Evolutionary conservation across 768 basidiomycete species (phyloP).

Genomic region (Clitopilus hobsonii): DNA sequence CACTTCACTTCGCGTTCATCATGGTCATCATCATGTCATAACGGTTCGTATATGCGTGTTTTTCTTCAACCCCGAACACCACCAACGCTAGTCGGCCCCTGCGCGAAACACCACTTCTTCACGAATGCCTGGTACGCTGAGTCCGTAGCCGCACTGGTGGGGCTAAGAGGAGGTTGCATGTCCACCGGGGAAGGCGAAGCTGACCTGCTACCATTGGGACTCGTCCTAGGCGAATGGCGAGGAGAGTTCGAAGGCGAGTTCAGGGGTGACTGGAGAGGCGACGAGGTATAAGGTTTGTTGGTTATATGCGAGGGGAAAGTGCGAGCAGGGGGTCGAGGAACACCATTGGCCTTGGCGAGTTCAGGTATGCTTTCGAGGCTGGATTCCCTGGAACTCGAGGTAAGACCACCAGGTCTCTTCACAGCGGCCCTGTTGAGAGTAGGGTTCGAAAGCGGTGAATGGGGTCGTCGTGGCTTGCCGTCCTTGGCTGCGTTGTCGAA

Average conservation of each 20-base stretch:
- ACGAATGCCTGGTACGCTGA: slow-evolving; percentile 57
- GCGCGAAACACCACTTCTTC: slow-evolving; percentile 64
- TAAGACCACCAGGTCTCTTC: not conserved
- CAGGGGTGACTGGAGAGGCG: not conserved
- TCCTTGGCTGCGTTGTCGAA: not conserved
- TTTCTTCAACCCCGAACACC: not conserved
- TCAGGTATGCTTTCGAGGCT: not conserved
- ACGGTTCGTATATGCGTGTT: too few species aligned
- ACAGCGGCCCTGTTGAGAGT: not conserved
- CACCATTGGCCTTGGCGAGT: not conserved
- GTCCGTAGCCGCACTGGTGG: slow-evolving; percentile 11
- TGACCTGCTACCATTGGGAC: not conserved
- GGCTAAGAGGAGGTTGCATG: not conserved
- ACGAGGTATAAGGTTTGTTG: not conserved
- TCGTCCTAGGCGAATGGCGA: not conserved
- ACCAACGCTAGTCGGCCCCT: not conserved
- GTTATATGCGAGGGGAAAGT: not conserved
- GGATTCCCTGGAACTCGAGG: not conserved
- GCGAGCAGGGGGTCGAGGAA: not conserved
- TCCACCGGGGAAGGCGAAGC: not conserved
- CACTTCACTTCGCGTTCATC: not conserved
- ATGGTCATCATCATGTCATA: not conserved
- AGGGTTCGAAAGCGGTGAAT: not conserved
- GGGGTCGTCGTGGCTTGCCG: not conserved
- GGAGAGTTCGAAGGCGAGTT: not conserved